Evolutionary conservation across 1,284 basidiomycete species (phyloP).

Genomic region (Sporisorium exsertum): DNA sequence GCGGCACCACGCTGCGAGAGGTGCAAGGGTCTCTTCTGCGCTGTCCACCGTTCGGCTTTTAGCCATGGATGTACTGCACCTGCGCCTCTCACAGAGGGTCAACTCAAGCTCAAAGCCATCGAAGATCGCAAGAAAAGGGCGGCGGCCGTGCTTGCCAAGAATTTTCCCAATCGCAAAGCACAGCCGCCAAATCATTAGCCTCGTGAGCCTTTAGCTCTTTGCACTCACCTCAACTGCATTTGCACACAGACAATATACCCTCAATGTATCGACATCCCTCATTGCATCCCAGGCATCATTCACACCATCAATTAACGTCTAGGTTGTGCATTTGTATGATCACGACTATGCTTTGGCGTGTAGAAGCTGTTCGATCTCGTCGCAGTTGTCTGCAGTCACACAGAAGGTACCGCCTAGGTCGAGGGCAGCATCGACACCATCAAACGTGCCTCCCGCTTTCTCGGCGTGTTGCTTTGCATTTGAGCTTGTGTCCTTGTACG

Average conservation of each 20-base stretch:
- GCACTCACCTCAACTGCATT: not conserved
- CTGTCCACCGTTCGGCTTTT: constrained; percentile 42
- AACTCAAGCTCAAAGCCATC: constrained; percentile 49
- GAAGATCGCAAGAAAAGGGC: constrained; percentile 62
- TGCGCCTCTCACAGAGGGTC: constrained; percentile 55
- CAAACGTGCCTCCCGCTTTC: constrained; percentile 37
- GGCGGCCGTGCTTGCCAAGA: constrained; percentile 55
- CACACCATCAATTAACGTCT: not conserved
- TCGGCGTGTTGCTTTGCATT: constrained; percentile 15
- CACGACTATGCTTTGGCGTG: constrained; percentile 24
- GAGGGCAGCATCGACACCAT: constrained; percentile 42
- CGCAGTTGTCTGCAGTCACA: constrained; percentile 53
- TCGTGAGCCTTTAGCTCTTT: not conserved
- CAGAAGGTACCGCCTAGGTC: constrained; percentile 57
- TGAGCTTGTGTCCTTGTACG: constrained; percentile 48
- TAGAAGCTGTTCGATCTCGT: constrained; percentile 34
- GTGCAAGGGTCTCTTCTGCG: constrained; percentile 58
- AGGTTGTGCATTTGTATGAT: not conserved
- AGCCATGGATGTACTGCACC: constrained; percentile 55
- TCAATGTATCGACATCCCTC: constrained; percentile 5
- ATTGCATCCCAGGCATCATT: not conserved
- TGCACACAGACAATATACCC: constrained; percentile 17
- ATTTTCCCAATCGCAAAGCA: constrained; percentile 53
- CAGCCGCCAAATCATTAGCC: too few species aligned
- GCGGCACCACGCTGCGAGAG: constrained; percentile 56